Evolutionary conservation across 2,329 filamentous ascomycete genomes (phyloP), one percentile per base, ranked within the genome.

Genomic region (Beauveria sp.): DNA sequence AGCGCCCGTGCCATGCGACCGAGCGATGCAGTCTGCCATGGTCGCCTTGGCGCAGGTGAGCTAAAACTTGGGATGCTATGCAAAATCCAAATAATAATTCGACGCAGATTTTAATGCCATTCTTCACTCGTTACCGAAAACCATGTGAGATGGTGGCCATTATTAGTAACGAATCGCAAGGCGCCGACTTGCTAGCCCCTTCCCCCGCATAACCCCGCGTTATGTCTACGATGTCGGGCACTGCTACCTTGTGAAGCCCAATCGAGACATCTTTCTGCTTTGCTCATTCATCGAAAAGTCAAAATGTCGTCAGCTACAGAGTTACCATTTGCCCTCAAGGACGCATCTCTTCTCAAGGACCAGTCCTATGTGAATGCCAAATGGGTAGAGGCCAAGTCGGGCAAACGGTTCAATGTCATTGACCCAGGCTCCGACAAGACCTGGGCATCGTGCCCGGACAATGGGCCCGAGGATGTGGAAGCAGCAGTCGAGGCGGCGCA

Each of bases 381-480:
- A 66, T 80, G 78, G 74, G 72, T 79, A 1, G 61, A 72, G 14
- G 74, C 81, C 18, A 75, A 74, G 49, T 78, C 75, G 34, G 77
- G 77, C 54, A 73, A 75, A 40, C 76, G 78, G 0, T 85, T 84
- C 63, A 74, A 80, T 63, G 77, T 84, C 10, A 66, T 81, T 18
- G 81, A 85, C 63, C 82, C 82, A 0, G 82, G 81, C 43, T 78
- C 77, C 6, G 78, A 78, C 64, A 73, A 73, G 51, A 65, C 73
- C 3, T 85, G 81, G 80, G 77, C 79, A 2, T 77, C 76, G 8
- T 81, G 79, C 65, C 77, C 82, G 0, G 75, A 80, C 65, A 79
- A 76, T 65, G 70, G 71, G 5, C 70, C 71, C n/a, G 69, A 70
- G 9, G 77, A 79, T 30, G 72, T 77, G 34, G 72, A 76, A 34